These are phyloP conservation scores for Pseudogymnoascus destructans DNA, from an alignment of 2,329 filamentous ascomycete species.

Conservation along the genomic window DNA sequence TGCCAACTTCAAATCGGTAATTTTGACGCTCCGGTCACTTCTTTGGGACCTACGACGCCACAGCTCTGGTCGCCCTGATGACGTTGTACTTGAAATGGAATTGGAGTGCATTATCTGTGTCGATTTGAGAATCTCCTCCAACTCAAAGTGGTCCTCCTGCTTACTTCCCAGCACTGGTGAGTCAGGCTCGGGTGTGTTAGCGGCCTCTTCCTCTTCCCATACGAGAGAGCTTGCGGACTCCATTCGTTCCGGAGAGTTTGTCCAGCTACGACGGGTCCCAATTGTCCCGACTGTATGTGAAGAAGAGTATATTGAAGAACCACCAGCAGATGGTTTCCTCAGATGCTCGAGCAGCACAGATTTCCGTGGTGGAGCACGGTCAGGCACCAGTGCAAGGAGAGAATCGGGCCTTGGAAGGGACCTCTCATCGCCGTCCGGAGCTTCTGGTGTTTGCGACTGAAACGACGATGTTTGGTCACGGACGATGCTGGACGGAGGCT, in stretches of 20 bases:
- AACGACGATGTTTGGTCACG: conserved; percentile 5
- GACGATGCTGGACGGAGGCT: background rate
- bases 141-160: conserved; percentile 3
- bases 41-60: conserved; percentile 23
- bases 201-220: background rate
- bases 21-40: conserved; percentile 19
- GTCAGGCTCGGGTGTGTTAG: background rate
- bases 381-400: background rate
- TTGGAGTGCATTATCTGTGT: conserved; percentile 5
- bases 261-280: conserved; percentile 1
- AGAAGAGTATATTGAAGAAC: background rate
- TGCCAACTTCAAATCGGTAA: conserved; percentile 23
- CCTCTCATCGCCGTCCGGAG: background rate
- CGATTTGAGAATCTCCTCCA: conserved; percentile 4
- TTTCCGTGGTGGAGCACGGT: conserved; percentile 2
- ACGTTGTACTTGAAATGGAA: conserved; percentile 6
- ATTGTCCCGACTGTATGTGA: background rate
- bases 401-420: background rate
- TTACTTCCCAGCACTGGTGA: background rate
- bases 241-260: background rate
- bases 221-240: conserved; percentile 1
- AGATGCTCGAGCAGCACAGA: background rate
- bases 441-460: conserved; percentile 5
- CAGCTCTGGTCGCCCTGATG: conserved; percentile 17
- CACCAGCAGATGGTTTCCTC: background rate